These are phyloP conservation scores for Fusarium brevicatenulatum DNA, from an alignment of 2,329 filamentous ascomycete genomes.

Conservation along the genomic window DNA sequence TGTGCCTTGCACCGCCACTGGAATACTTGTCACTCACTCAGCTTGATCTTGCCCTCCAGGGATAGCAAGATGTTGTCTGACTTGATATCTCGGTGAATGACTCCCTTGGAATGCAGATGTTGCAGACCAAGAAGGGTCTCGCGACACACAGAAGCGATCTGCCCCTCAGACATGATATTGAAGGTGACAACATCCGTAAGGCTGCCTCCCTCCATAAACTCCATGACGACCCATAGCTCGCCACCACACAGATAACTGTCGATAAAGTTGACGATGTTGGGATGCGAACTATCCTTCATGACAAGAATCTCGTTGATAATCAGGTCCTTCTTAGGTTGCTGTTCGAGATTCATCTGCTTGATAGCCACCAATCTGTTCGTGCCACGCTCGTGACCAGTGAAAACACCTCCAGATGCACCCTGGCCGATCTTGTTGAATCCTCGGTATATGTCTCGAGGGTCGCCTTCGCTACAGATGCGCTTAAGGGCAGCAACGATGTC, in stretches of 20 bases:
- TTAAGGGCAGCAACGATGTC: constrained; percentile 87
- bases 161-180: constrained; percentile 98
- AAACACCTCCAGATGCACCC: constrained; percentile 95
- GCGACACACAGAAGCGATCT: constrained; percentile 94
- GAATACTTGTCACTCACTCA: constrained; percentile 71
- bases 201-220: constrained; percentile 99
- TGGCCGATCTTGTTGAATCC: constrained; percentile 96
- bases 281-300: constrained; percentile 98
- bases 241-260: constrained; percentile 92
- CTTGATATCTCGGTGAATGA: constrained; percentile 99
- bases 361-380: constrained; percentile 93
- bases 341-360: constrained; percentile 99
- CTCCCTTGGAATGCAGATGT: constrained; percentile 95
- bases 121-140: constrained; percentile 93
- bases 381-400: constrained; percentile 85
- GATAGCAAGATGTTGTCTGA: constrained; percentile 97
- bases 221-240: constrained; percentile 99
- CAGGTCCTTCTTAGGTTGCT: constrained; percentile 98
- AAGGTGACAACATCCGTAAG: constrained; percentile 98
- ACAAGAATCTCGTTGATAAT: constrained; percentile 99
- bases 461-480: constrained; percentile 88
- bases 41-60: constrained; percentile 94
- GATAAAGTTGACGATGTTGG: constrained; percentile 99
- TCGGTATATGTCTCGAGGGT: constrained; percentile 88
- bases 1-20: constrained; percentile 38